Conservation (phyloP, 345 rosid genomes). For the Trapa incisa region DNA sequence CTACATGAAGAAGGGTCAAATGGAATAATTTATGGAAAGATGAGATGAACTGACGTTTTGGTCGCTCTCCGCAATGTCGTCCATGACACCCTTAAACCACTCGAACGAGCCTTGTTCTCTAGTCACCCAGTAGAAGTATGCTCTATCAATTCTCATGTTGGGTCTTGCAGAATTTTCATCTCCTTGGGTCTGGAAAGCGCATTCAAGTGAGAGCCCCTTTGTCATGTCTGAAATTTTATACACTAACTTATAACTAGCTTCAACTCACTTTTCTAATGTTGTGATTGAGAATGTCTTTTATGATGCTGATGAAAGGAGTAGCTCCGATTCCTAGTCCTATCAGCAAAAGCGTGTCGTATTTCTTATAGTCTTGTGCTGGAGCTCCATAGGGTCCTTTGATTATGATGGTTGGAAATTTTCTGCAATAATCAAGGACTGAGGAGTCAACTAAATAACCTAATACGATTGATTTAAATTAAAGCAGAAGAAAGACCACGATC, state of each 20-base stretch:
- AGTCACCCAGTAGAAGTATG: slow-evolving; percentile 94
- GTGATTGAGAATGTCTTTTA: slow-evolving; percentile 65
- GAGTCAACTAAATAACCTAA: background rate
- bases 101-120: slow-evolving; percentile 91
- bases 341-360: slow-evolving; percentile 63
- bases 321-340: slow-evolving; percentile 94
- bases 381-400: slow-evolving; percentile 94
- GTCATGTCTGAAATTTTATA: background rate
- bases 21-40: background rate
- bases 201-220: background rate
- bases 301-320: slow-evolving; percentile 87
- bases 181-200: background rate
- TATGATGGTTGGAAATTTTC: slow-evolving; percentile 60
- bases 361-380: slow-evolving; percentile 76
- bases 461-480: background rate
- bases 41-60: slow-evolving; percentile 25
- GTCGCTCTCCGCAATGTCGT: slow-evolving; percentile 78
- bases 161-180: background rate
- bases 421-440: slow-evolving; percentile 2
- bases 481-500: background rate
- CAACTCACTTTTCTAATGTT: background rate
- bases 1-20: background rate
- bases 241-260: too few species aligned
- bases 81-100: slow-evolving; percentile 98
- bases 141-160: slow-evolving; percentile 40